phyloP scores from a whole-genome alignment of 2,329 filamentous ascomycete genomes.

The Aspergillus quadricinctus region DNA sequence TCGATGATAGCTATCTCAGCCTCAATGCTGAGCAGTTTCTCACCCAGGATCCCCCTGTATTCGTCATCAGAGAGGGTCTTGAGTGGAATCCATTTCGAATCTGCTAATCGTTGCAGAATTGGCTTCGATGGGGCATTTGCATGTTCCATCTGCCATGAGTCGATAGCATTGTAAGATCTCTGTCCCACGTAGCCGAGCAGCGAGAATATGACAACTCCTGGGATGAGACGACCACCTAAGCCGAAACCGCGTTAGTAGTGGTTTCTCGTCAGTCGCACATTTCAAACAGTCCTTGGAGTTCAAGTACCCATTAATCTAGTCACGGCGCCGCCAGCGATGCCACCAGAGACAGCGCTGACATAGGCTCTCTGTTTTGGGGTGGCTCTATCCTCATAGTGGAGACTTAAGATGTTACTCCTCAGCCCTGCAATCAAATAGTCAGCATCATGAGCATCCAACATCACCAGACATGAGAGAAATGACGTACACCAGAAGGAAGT shows the following conservation, averaged over 20 bases:
- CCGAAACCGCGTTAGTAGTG: constrained; percentile 7
- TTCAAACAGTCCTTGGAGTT: neutral
- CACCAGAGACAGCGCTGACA: constrained; percentile 68
- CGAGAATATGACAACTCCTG: constrained; percentile 57
- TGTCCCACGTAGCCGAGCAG: constrained; percentile 57
- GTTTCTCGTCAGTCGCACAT: neutral
- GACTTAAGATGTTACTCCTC: constrained; percentile 43
- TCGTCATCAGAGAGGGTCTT: constrained; percentile 67
- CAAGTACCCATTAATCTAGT: constrained; percentile 53
- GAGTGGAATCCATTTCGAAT: constrained; percentile 68
- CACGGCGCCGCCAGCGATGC: constrained; percentile 56
- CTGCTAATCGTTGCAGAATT: constrained; percentile 48
- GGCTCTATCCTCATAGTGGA: constrained; percentile 49
- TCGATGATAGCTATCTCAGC: constrained; percentile 75
- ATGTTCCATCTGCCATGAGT: constrained; percentile 42
- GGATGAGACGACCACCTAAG: constrained; percentile 55
- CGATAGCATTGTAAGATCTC: constrained; percentile 49
- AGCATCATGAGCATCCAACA: neutral
- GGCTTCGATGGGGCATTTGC: constrained; percentile 34
- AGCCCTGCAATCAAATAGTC: constrained; percentile 36
- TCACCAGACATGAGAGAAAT: neutral
- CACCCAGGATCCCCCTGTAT: constrained; percentile 65
- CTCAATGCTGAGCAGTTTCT: constrained; percentile 67
- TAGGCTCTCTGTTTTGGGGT: constrained; percentile 57
- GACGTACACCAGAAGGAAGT: constrained; percentile 69